These are phyloP conservation scores for Cyclotella sp. DNA, from an alignment of 108 stramenopile genomes.

Conservation along the genomic window DNA sequence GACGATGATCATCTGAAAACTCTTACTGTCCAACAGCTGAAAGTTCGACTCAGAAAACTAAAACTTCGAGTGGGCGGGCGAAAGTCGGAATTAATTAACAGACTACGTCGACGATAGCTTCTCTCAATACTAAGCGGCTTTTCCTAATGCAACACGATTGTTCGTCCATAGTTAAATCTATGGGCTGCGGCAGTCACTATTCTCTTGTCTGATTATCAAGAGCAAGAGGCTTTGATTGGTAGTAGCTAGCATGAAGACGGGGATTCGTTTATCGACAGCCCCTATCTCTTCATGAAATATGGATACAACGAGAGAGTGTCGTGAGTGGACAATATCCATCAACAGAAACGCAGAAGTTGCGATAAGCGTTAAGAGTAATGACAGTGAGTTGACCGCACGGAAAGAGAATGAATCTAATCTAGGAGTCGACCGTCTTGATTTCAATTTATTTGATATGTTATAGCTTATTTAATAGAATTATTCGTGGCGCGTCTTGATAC, in stretches of 20 bases:
- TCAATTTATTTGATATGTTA: too few relatives aligned
- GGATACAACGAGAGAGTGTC: conserved; percentile 11
- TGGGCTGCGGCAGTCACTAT: not conserved
- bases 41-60: conserved; percentile 6
- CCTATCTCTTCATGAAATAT: conserved; percentile 28
- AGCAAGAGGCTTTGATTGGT: too few relatives aligned
- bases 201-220: too few relatives aligned
- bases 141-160: not conserved
- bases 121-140: too few relatives aligned
- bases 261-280: not conserved
- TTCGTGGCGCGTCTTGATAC: too few relatives aligned
- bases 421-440: not conserved
- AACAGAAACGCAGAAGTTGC: conserved; percentile 36
- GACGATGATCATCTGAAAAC: not conserved
- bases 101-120: not conserved
- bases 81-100: conserved; percentile 8
- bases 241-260: too few relatives aligned
- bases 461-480: too few relatives aligned
- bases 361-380: too few relatives aligned
- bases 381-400: conserved; percentile 69
- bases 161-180: not conserved
- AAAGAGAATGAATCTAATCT: conserved; percentile 61
- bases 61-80: not conserved
- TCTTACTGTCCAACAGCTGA: conserved; percentile 4
- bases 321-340: conserved; percentile 24